Evolutionary conservation across 2,329 filamentous ascomycete genomes (phyloP), one percentile per base, ranked within the genome.

Genomic region (Bipolaris bicolor): DNA sequence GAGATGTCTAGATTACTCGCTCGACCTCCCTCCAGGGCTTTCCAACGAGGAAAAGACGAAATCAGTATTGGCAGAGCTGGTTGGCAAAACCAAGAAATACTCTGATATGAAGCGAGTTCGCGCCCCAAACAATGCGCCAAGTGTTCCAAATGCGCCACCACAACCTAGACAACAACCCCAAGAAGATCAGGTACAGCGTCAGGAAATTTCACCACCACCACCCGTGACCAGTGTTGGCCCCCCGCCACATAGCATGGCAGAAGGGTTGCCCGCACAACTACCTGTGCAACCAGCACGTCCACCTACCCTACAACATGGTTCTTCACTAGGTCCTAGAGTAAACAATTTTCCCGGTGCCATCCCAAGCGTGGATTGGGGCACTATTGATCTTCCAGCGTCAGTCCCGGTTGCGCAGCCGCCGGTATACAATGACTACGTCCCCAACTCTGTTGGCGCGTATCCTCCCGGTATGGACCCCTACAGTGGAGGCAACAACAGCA

Each of bases 1-100:
- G 89, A 77, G 79, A 33, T 89, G 87, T 65, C 78, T 91, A 24
- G 88, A 92, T 69, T 92, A 87, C 69, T 86, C 90, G 22, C 92
- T 91, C 70, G 83, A 86, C 49, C 77, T 88, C 26, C 82, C 88
- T 31, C 70, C 80, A 5, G 73, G 79, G 33, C 72, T 84, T 40
- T 73, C 82, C 11, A 81, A 81, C 3, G 79, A 82, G 16, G 79
- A 84, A 41, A 91, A 91, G 70, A 83, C 82, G 10, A 76, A 84
- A 29, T 80, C 81, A 18, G 83, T 92, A 1, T 76, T 92, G 31
- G 79, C 79, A 9, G 88, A 90, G 58, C 80, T 92, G 36, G 79
- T 84, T 63, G 82, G 83, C 36, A 86, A 88, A 63, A 85, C 85
- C 31, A 80, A 82, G 13, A 77, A 84, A 3, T 90, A 89, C 66